Evolutionary conservation across 78 protist species (phyloP).

Genomic region (Dictyostelium citrinum): DNA sequence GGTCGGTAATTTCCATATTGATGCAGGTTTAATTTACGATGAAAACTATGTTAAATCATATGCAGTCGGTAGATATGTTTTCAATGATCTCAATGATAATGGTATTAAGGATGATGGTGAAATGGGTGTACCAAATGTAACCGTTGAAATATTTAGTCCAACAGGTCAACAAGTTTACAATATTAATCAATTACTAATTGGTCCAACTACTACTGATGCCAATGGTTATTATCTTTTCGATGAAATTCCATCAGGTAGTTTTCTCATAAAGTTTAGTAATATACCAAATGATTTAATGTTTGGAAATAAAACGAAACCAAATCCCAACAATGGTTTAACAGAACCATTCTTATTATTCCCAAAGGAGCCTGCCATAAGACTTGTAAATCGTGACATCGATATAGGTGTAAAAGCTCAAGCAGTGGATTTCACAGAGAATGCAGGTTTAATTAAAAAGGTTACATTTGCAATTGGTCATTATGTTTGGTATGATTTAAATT

Average conservation of each 20-base stretch:
- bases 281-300: conserved; percentile 3
- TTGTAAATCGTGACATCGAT: background rate
- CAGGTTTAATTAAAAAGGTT: background rate
- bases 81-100: conserved; percentile 16
- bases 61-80: conserved; percentile 46
- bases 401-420: background rate
- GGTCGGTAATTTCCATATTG: background rate
- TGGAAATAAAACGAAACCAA: background rate
- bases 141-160: background rate
- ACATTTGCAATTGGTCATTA: conserved; percentile 29
- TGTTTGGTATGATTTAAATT: conserved; percentile 42
- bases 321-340: background rate
- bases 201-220: background rate
- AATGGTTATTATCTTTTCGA: conserved; percentile 16
- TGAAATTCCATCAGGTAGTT: background rate
- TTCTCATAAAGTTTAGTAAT: background rate
- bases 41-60: background rate
- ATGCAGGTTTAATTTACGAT: conserved; percentile 10
- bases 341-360: background rate
- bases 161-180: background rate
- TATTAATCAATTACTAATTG: background rate
- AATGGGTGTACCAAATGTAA: background rate
- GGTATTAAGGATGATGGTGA: conserved; percentile 21
- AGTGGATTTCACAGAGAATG: conserved; percentile 10
- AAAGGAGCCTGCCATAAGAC: background rate